Base-by-base conservation (phyloP, 352 stramenopile species). In the Globisporangium sylvaticum region DNA sequence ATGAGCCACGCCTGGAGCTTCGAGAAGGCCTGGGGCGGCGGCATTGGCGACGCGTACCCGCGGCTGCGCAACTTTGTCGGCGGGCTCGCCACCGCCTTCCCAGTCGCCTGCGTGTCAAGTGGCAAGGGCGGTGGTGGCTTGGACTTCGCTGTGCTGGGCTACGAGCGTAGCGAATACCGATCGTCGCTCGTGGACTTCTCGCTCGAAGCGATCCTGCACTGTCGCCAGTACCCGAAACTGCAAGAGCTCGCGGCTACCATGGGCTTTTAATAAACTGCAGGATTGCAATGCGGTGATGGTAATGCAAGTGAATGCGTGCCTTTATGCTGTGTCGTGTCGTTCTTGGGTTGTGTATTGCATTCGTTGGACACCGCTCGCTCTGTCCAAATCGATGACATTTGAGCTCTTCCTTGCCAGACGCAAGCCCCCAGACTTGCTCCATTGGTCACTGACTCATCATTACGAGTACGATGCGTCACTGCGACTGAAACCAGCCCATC, bases 131-230 rank as follows among this genome's bases (percentile, higher is more conserved):
- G 39, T 10, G 15, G 15, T 48, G 15, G 39, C 39, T 48, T 12
- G 3, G 10, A 31, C 8, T 63, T 62, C n/a, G 14, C 12, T n/a
- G 58, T 69, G 31, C 32, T 57, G 14, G 27, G 31, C 29, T 69
- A 65, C 57, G 65, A 69, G n/a, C 58, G 65, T 18, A 65, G 57
- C 34, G 65, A 64, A n/a, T 65, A 53, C 58, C 57, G 58, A 0
- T 32, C 65, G 65, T 69, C 65, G 58, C 57, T 69, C 46, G 65
- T 65, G 32, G 65, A 69, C 25, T 69, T 69, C 15, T 27, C 48
- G 20, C 65, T 69, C 58, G 65, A 69, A 31, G 57, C 57, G n/a
- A 37, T 29, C 24, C 57, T 69, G 32, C 65, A 69, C 42, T 57
- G 57, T 32, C 48, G 42, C 24, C 65, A 69, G 65, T 69, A 62